Base-by-base conservation (phyloP, 176 grass and related monocot genomes). In the Aegilops sharonensis region DNA sequence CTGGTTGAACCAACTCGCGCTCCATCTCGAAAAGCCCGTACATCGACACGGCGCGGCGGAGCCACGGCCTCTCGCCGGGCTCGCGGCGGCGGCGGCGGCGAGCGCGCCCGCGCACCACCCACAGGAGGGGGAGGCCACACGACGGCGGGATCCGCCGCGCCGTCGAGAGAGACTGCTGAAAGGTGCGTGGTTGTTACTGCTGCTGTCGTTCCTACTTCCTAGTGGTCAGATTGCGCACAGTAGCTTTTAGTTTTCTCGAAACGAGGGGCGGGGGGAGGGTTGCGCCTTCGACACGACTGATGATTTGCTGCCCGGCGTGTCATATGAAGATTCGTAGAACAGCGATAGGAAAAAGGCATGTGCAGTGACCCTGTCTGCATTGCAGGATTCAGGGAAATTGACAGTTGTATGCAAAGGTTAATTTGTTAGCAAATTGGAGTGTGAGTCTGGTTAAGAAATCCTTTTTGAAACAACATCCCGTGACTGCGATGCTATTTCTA, bases 401-500 rank as follows among this genome's bases (percentile, higher is more conserved):
- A 47, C 25, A 24, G n/a, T 50, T 75, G 40, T 73, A 17, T 18
- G 8, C 66, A 36, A 57, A 47, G 2, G 8, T 25, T 29, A 14
- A 84, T 39, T 47, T 47, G 60, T 78, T 87, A 71, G 59, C 61
- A 75, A 81, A 72, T 35, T 81, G 70, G 11, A 70, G 68, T 68
- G 77, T 71, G 75, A 24, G 70, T 29, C 50, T 37, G 39, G 48
- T 81, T 76, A 43, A 85, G 57, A 6, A 29, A 34, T 88, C 54
- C 24, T 35, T 81, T 81, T 63, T 82, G 39, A 82, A 82, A 35
- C 35, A 63, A 36, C 52, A 43, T 78, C 78, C 32, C 64, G 50
- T 81, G 78, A 78, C 32, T 11, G 13, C 10, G 73, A 65, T 85
- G 64, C 72, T 72, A 78, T 78, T 79, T 40, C 86, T 85, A 88